Evolutionary conservation across 805 yeast genomes (phyloP), one percentile per base, ranked within the genome.

Genomic region (Pichia californica): DNA sequence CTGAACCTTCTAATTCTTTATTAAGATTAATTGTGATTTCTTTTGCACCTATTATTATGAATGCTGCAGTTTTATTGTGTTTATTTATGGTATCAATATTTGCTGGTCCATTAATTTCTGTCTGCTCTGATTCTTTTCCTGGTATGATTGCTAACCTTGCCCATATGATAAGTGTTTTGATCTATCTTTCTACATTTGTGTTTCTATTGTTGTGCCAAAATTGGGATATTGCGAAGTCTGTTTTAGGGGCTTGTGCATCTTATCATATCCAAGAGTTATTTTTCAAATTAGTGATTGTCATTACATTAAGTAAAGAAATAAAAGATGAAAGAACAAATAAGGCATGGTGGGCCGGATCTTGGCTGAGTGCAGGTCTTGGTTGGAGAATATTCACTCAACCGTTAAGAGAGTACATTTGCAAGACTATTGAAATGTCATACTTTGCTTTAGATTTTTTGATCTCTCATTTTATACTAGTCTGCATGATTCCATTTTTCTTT

Each of bases 281-380:
- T 5, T 75, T 82, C 56, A 76, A 76, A 43, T 38, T 71, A 1
- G 42, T 78, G 4, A 74, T 77, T 0, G 66, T 75, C 1, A 36
- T 76, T 0, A 49, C 81, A 5, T 58, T 85, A 32, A 74, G 84
- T 7, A 70, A 82, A 38, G 95, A 87, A 54, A 72, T 72, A 51
- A 73, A 70, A 45, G 77, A 73, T 50, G 83, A 74, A 48, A 71
- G 67, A 36, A 63, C 85, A 0, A 84, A 81, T 52, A 58, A 74
- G 30, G 81, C 89, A 2, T 82, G 88, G 87, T 83, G 89, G 88
- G 74, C 86, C 10, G 88, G 89, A 0, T 76, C 71, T 44, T 83
- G 91, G 91, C 54, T 73, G 37, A 70, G 70, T 13, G 70, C 80
- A 0, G 79, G 79, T 0, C 65, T 82, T 36, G 87, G 88, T 0